These are phyloP conservation scores for Suhomyces chickasaworum DNA, from an alignment of 1,139 yeast species.

Conservation along the genomic window DNA sequence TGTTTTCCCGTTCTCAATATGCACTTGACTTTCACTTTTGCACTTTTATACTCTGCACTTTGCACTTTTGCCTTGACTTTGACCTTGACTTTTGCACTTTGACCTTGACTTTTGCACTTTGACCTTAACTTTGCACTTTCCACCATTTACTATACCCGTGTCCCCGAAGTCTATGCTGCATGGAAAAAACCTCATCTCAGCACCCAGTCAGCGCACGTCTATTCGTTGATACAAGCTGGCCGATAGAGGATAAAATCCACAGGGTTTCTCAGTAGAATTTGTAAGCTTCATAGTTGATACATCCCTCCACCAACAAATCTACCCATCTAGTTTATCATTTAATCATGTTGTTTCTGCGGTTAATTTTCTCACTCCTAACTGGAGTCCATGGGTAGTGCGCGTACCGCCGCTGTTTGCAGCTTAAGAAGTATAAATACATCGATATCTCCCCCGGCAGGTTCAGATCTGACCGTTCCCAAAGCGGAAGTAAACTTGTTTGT, in stretches of 20 bases:
- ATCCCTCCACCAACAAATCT: no score
- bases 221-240: background rate
- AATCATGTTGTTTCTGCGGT: no score
- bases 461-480: constrained; percentile 8
- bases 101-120: background rate
- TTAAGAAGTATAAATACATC: constrained; percentile 22
- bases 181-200: constrained; percentile 9
- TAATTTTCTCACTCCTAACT: background rate
- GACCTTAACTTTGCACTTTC: no score
- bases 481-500: constrained; percentile 7
- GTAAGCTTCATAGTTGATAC: no score
- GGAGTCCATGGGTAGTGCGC: constrained; percentile 9
- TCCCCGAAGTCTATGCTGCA: constrained; percentile 1
- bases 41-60: no score
- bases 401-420: constrained; percentile 14
- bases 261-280: no score
- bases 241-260: no score
- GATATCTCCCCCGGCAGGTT: constrained; percentile 17
- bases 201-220: constrained; percentile 7
- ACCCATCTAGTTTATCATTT: no score
- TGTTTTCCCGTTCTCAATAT: no score
- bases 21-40: no score
- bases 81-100: no score
- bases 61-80: no score
- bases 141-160: constrained; percentile 1